Evolutionary conservation across 2,329 filamentous ascomycete species (phyloP).

Genomic region (Dactylonectria estremocensis): DNA sequence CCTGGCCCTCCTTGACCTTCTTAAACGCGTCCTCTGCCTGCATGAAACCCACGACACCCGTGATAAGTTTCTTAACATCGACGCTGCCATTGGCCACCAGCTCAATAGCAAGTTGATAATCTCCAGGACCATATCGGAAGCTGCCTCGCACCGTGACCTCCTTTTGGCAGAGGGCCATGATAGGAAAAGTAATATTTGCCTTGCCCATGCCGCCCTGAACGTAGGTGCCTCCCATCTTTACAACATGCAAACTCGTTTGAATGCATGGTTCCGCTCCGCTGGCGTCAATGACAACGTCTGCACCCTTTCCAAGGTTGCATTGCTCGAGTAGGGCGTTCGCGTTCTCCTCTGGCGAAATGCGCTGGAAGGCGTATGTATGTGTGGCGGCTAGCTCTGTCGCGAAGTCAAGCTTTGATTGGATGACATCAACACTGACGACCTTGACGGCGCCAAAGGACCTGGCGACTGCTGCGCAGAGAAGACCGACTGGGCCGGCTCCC

Average conservation of each 20-base stretch:
- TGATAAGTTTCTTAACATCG: neutral
- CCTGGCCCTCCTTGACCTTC: neutral
- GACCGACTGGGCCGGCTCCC: conserved; percentile 79
- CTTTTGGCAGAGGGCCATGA: conserved; percentile 12
- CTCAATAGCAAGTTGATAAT: conserved; percentile 1
- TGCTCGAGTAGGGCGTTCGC: neutral
- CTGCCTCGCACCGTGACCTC: conserved; percentile 8
- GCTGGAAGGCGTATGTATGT: neutral
- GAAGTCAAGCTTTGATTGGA: conserved; percentile 82
- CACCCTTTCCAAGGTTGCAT: conserved; percentile 1
- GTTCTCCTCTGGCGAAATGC: conserved; percentile 1
- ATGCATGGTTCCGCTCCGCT: conserved; percentile 8
- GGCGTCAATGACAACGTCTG: conserved; percentile 21
- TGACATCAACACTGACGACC: conserved; percentile 88
- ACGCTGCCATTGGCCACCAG: neutral
- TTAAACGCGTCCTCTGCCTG: neutral
- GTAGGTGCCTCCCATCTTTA: conserved; percentile 11
- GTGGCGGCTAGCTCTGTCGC: conserved; percentile 71
- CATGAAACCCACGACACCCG: neutral
- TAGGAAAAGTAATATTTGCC: conserved; percentile 5
- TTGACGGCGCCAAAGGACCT: conserved; percentile 84
- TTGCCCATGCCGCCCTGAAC: conserved; percentile 22
- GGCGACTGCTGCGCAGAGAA: conserved; percentile 73
- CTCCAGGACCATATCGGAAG: conserved; percentile 7
- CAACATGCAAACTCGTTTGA: conserved; percentile 5